These are phyloP conservation scores for Daldinia sp. DNA, from an alignment of 2,329 filamentous ascomycete species.

Conservation along the genomic window DNA sequence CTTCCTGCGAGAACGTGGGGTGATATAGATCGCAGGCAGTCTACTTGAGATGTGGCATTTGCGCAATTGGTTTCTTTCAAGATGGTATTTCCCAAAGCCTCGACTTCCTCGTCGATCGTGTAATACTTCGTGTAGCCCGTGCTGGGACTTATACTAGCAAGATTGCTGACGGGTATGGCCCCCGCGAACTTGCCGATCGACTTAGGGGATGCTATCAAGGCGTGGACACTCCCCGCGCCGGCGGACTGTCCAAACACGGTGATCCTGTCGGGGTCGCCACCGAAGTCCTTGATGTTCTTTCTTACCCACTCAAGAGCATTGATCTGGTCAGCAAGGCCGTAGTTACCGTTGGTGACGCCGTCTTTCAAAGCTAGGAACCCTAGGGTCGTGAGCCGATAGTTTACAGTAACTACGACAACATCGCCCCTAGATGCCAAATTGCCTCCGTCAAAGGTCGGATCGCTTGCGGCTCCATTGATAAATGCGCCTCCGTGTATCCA, in stretches of 20 bases:
- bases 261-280: slow-evolving; percentile 64
- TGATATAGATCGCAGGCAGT: slow-evolving; percentile 60
- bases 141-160: slow-evolving; percentile 59
- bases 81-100: slow-evolving; percentile 58
- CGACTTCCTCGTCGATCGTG: slow-evolving; percentile 45
- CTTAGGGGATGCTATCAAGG: slow-evolving; percentile 58
- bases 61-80: slow-evolving; percentile 62
- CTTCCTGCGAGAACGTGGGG: slow-evolving; percentile 50
- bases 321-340: slow-evolving; percentile 58
- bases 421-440: slow-evolving; percentile 67
- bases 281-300: slow-evolving; percentile 61
- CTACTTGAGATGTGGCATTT: slow-evolving; percentile 56
- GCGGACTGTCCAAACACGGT: slow-evolving; percentile 65
- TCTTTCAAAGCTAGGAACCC: slow-evolving; percentile 65
- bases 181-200: slow-evolving; percentile 57
- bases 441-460: slow-evolving; percentile 57
- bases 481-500: slow-evolving; percentile 64
- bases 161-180: slow-evolving; percentile 55
- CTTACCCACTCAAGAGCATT: slow-evolving; percentile 59
- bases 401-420: slow-evolving; percentile 66
- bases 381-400: slow-evolving; percentile 66
- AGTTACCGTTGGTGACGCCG: slow-evolving; percentile 57
- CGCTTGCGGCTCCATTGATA: slow-evolving; percentile 54
- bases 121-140: slow-evolving; percentile 66
- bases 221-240: slow-evolving; percentile 60